Base-by-base conservation (phyloP, 306 rosid species). In the Biancaea sappan region DNA sequence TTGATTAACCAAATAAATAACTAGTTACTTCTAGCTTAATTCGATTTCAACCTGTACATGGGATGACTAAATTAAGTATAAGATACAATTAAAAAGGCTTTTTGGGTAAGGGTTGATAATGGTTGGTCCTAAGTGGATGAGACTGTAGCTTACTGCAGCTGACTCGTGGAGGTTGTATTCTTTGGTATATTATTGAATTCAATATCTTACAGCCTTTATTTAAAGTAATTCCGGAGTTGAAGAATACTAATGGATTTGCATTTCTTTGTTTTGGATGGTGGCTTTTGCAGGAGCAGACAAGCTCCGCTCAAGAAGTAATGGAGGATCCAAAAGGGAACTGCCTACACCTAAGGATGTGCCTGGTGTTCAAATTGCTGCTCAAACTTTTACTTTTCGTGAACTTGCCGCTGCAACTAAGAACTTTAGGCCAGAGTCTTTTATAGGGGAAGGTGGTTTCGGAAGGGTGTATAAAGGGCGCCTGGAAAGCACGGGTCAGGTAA, bases 391-490 rank as follows among this genome's bases (percentile, higher is more conserved):
- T 54, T 93, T 90, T 60, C 95, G 98, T 24, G 98, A 93, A 73
- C 95, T 93, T 60, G 93, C 87, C 0, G 78, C 82, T 6, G 96
- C 96, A 38, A 93, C 98, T 10, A 90, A 84, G 81, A 88, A 90
- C 72, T 93, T 93, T 68, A 82, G 83, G 80, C 93, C 93, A 6
- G 96, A 93, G 48, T 88, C 85, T 65, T 93, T 93, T 78, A 60
- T 93, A 19, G 98, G 98, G 73, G 98, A 93, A 86, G 98, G 98
- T 72, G 98, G 98, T 29, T 93, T 93, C 50, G 98, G 98, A 46
- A 89, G 96, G 64, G 98, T 93, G 37, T 93, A 93, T 84, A 93
- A 87, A 84, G 98, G 98, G 46, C 85, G 72, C 26, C 90, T 93
- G 0, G 98, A 93, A 80, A 84, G 89, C 82, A 87, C 93, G 18